Conservation (phyloP, 495 filamentous ascomycete species). For the Talaromyces adpressus region DNA sequence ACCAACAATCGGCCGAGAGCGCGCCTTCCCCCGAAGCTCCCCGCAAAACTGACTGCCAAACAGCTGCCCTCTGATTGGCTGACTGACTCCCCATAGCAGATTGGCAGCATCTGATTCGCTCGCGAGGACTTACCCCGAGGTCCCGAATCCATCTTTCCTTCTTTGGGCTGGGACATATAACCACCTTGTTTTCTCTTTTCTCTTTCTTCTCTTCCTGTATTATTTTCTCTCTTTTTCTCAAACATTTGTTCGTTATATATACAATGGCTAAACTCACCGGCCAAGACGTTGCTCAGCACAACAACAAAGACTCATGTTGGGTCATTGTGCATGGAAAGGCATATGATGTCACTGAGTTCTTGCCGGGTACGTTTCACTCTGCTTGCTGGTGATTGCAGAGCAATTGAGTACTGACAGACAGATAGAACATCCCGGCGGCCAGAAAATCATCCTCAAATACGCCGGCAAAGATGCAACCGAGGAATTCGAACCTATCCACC, state of each 20-base stretch:
- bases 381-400: not conserved
- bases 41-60: not conserved
- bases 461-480: slow-evolving; percentile 79
- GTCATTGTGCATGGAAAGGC: slow-evolving; percentile 85
- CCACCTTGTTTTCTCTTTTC: not conserved
- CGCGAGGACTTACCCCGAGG: slow-evolving; percentile 1
- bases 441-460: slow-evolving; percentile 75
- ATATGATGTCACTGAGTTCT: slow-evolving; percentile 89
- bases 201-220: not conserved
- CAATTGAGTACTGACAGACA: slow-evolving; percentile 6
- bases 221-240: not conserved
- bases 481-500: slow-evolving; percentile 90
- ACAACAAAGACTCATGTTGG: slow-evolving; percentile 73
- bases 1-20: slow-evolving; percentile 1
- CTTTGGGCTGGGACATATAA: not conserved
- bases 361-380: slow-evolving; percentile 43
- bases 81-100: not conserved
- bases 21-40: slow-evolving; percentile 1
- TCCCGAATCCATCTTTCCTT: not conserved
- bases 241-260: not conserved
- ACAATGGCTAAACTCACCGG: slow-evolving; percentile 51
- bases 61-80: not conserved
- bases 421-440: slow-evolving; percentile 75
- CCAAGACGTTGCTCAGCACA: slow-evolving; percentile 73
- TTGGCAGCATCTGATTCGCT: not conserved